Evolutionary conservation across 1,139 yeast genomes (phyloP), one percentile per base, ranked within the genome.

Genomic region (Geotrichum carabidarum): DNA sequence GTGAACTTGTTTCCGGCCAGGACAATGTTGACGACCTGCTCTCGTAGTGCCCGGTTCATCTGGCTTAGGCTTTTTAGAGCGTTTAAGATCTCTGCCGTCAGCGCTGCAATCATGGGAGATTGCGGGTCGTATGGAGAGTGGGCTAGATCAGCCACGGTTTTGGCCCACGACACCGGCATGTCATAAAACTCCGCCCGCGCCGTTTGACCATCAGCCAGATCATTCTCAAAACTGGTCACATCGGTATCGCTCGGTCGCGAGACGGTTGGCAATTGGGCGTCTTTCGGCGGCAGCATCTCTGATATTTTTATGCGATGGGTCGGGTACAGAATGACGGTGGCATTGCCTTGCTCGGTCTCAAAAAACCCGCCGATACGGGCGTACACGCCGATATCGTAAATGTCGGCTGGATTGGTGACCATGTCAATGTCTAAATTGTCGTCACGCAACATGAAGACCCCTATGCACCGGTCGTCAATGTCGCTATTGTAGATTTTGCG

Each of bases 301-400:
- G 86, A 91, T 54, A 88, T 78, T 62, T 77, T 76, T 60, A 90
- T 85, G 72, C 97, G 79, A 63, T 84, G 83, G 62, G 86, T 90
- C 4, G 96, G 95, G 64, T 87, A 87, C 34, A 90, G 55, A 8
- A 65, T 62, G 11, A 60, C 54, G 1, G 82, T 60, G 81, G 77
- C 36, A 78, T 79, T 27, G 82, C 81, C 74, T 80, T 71, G 41
- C 78, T 78, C 57, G 61, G 56, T 57, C 27, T 59, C 63, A 46
- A 58, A 59, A 31, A 58, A 60, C 5, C 62, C 63, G n/a, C 64
- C 63, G 54, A 89, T 81, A 66, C 87, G 94, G 60, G 95, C 91
- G 63, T 86, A 81, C 1, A 87, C 94, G 68, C 97, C 97, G 17
- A 86, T 80, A 30, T 81, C 80, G 67, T 86, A 81, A 37, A 89